These are phyloP conservation scores for Ustilago trichophora DNA, from an alignment of 1,284 basidiomycete genomes.

Conservation along the genomic window DNA sequence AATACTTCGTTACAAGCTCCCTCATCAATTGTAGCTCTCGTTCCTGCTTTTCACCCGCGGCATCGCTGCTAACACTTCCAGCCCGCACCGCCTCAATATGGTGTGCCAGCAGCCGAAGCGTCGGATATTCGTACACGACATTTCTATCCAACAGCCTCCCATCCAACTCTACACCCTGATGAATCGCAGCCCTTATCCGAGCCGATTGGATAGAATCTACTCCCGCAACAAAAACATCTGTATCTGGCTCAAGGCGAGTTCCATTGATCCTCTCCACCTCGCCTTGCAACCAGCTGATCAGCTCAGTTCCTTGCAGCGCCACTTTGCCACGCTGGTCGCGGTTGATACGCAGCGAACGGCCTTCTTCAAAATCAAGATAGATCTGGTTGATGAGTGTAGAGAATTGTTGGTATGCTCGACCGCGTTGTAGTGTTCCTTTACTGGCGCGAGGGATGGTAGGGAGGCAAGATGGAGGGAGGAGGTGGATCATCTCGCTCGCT, in stretches of 20 bases:
- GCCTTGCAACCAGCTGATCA: slow-evolving; percentile 21
- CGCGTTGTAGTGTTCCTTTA: slow-evolving; percentile 54
- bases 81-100: slow-evolving; percentile 35
- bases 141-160: slow-evolving; percentile 28
- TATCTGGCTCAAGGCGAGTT: slow-evolving; percentile 2
- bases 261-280: slow-evolving; percentile 30
- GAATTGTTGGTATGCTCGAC: slow-evolving; percentile 39
- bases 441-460: slow-evolving; percentile 43
- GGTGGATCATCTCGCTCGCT: slow-evolving; percentile 38
- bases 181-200: slow-evolving; percentile 44
- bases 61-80: slow-evolving; percentile 5
- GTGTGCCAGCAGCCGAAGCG: slow-evolving; percentile 26
- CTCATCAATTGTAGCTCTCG: slow-evolving; percentile 55
- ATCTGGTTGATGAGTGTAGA: slow-evolving; percentile 27
- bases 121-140: slow-evolving; percentile 49
- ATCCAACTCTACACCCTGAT: slow-evolving; percentile 29
- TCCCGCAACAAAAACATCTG: slow-evolving; percentile 49
- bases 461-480: slow-evolving; percentile 18
- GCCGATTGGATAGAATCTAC: slow-evolving; percentile 53
- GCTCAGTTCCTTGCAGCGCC: slow-evolving; percentile 3
- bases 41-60: slow-evolving; percentile 27
- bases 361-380: slow-evolving; percentile 50
- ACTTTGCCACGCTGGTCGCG: neutral
- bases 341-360: slow-evolving; percentile 20
- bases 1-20: slow-evolving; percentile 60